A percentile compares a stretch with the other conserved stretches of the same genome.
These are phyloP conservation scores for Mortierella sp. DNA, from an alignment of 371 early-diverging fungal species.

Conservation along the genomic window DNA sequence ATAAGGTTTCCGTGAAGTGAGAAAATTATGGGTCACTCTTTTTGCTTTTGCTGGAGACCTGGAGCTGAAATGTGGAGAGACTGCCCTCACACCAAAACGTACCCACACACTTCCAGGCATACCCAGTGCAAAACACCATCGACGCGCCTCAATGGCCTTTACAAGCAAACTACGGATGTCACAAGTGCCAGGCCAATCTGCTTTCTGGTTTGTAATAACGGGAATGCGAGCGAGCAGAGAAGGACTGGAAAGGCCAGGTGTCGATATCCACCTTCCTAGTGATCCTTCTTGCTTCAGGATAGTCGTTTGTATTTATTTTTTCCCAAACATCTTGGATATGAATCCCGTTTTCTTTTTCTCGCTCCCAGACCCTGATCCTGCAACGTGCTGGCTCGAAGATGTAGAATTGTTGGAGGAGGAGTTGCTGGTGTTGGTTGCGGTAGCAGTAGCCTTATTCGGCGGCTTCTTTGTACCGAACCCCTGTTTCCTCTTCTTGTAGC, in stretches of 20 bases:
- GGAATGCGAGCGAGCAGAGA: neutral
- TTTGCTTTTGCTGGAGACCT: neutral
- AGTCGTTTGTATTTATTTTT: conserved; percentile 24
- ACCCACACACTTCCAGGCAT: neutral
- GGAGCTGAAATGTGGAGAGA: neutral
- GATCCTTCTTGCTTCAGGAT: neutral
- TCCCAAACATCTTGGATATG: conserved; percentile 55
- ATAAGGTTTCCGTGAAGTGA: neutral
- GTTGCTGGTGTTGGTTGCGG: neutral
- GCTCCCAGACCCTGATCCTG: conserved; percentile 35
- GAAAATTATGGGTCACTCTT: neutral
- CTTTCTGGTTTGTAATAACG: neutral
- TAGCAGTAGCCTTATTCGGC: conserved; percentile 2
- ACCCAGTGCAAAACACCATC: neutral
- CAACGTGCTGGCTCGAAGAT: conserved; percentile 10
- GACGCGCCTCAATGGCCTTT: neutral
- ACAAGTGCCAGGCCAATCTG: neutral
- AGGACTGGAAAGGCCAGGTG: neutral
- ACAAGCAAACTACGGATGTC: neutral
- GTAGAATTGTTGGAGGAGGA: neutral
- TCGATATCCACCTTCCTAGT: neutral
- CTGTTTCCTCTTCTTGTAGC: conserved; percentile 58
- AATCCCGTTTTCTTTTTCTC: conserved; percentile 55
- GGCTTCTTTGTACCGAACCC: conserved; percentile 47
- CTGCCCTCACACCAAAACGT: neutral